A percentile compares a stretch with the other conserved stretches of the same genome.
Conservation (phyloP, 2,329 filamentous ascomycete species). For the Fonsecaea pedrosoi region DNA sequence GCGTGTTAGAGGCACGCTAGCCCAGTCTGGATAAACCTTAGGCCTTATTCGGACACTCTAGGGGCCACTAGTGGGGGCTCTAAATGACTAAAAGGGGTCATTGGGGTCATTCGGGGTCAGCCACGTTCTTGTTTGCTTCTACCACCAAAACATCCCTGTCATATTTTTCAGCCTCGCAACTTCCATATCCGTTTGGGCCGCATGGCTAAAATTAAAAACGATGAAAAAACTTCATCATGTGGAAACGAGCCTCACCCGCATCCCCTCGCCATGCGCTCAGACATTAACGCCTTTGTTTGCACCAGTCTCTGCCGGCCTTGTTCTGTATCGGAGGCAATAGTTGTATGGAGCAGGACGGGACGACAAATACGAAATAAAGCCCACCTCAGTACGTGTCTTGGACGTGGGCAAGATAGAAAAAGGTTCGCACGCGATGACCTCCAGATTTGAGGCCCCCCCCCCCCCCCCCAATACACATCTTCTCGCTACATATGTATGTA, state of each 20-base stretch:
- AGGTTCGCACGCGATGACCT: not conserved
- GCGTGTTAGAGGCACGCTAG: not conserved
- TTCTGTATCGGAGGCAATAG: not conserved
- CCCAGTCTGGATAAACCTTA: not conserved
- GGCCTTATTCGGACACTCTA: not conserved
- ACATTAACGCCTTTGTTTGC: not conserved
- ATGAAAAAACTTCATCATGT: not conserved
- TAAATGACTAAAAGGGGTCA: no score
- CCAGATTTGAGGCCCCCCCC: not conserved
- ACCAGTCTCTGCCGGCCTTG: not conserved
- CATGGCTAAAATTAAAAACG: not conserved
- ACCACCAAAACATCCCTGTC: not conserved
- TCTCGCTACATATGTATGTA: no score
- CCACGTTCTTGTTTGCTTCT: not conserved
- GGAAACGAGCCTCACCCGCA: not conserved
- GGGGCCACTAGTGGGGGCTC: not conserved
- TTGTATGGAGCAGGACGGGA: not conserved
- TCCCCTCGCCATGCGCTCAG: not conserved
- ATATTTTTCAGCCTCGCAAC: slow-evolving; percentile 4
- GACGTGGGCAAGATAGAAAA: not conserved
- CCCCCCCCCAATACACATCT: no score
- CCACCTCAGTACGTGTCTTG: not conserved
- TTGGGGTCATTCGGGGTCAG: not conserved
- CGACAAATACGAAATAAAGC: no score
- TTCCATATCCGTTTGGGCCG: not conserved